phyloP scores from a whole-genome alignment of 106 monocot species.

The Acorus calamus region DNA sequence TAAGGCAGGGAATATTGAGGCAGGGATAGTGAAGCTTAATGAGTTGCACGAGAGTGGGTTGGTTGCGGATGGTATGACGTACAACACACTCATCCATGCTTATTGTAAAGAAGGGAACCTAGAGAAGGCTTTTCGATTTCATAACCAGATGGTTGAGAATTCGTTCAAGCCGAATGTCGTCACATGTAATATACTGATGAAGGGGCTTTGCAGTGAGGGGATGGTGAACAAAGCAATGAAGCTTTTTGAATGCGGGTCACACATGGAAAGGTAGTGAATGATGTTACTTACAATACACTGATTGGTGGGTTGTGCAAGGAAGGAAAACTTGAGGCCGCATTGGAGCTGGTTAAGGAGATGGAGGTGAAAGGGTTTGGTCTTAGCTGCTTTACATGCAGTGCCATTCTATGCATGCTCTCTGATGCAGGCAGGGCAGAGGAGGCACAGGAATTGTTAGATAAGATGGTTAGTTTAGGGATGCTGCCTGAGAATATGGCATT shows the following conservation, averaged over 20 bases:
- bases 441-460: conserved; percentile 43
- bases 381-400: conserved; percentile 55
- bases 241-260: conserved; percentile 69
- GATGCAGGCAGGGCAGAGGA: conserved; percentile 63
- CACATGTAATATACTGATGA: conserved; percentile 85
- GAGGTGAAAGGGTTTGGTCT: conserved; percentile 40
- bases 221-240: conserved; percentile 67
- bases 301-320: conserved; percentile 61
- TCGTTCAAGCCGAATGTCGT: conserved; percentile 82
- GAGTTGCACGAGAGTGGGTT: conserved; percentile 60
- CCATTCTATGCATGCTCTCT: conserved; percentile 45
- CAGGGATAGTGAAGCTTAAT: conserved; percentile 55
- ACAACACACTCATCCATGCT: conserved; percentile 71
- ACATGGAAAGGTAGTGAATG: conserved; percentile 76
- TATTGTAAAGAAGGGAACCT: conserved; percentile 81
- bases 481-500: conserved; percentile 24
- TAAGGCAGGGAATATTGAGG: conserved; percentile 26
- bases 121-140: conserved; percentile 81
- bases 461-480: conserved; percentile 43
- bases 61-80: conserved; percentile 77
- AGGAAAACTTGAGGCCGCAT: conserved; percentile 51
- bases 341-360: conserved; percentile 68
- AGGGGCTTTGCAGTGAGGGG: conserved; percentile 60
- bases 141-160: conserved; percentile 86
- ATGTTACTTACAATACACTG: conserved; percentile 70